These are phyloP conservation scores for Ophiobolus disseminans DNA, from an alignment of 2,329 filamentous ascomycete species.

Conservation along the genomic window DNA sequence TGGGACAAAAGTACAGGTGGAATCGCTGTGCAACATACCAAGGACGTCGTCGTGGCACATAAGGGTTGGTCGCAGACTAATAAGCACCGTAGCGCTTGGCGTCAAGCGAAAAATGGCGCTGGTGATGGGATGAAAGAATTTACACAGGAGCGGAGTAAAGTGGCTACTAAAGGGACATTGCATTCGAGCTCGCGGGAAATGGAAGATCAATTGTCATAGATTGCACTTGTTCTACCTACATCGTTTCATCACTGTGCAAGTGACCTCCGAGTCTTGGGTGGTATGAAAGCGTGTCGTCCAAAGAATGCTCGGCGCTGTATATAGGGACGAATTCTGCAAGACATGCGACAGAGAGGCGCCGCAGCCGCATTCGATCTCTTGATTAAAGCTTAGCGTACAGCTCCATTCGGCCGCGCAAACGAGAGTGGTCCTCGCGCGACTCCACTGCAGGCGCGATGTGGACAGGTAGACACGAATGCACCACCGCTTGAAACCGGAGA, in stretches of 20 bases:
- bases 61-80: neutral
- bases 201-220: slow-evolving; percentile 1
- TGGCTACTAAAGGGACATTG: slow-evolving; percentile 1
- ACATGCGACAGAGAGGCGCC: slow-evolving; percentile 5
- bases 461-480: slow-evolving; percentile 2
- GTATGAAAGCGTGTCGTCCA: neutral
- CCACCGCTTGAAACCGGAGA: slow-evolving; percentile 8
- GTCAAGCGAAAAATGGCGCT: neutral
- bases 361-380: slow-evolving; percentile 2
- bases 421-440: neutral
- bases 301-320: neutral
- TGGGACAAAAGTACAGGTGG: neutral
- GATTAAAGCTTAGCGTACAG: slow-evolving; percentile 6
- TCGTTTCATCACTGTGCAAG: neutral
- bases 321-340: neutral
- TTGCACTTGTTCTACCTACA: neutral
- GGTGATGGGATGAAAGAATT: neutral
- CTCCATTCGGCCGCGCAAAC: slow-evolving; percentile 6
- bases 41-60: slow-evolving; percentile 8
- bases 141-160: neutral
- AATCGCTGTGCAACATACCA: neutral
- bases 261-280: neutral
- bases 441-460: slow-evolving; percentile 1
- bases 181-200: neutral
- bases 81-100: neutral